Base-by-base conservation (phyloP, 805 yeast genomes). In the Wickerhamomyces pijperi region DNA sequence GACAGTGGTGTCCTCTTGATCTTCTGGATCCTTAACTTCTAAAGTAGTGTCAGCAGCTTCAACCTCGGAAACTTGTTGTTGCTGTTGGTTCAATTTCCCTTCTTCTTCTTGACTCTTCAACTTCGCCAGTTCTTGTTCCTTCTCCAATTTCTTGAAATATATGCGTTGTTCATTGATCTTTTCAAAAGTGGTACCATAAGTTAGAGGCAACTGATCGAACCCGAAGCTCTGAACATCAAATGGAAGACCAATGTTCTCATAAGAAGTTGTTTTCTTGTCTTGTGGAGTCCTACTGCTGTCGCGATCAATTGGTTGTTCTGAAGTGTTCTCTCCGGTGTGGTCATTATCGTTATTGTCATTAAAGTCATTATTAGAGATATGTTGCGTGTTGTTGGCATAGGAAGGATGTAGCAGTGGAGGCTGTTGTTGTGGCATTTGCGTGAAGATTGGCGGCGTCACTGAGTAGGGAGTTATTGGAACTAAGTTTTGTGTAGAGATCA, bases 61-160 rank as follows among this genome's bases (percentile, higher is more conserved):
- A 12, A 11, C 14, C 19, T 16, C n/a, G 17, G n/a, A 15, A 8
- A 8, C 16, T 28, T 28, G 15, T 13, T 28, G 15, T 28, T n/a
- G n/a, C n/a, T n/a, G n/a, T n/a, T n/a, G n/a, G n/a, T n/a, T n/a
- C n/a, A n/a, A n/a, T n/a, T n/a, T n/a, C n/a, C 16, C n/a, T 28
- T 53, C 51, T 12, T 51, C 37, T 12, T 48, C 50, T 29, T 32
- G 31, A 19, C 13, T 20, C 36, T 43, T 35, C 6, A 20, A 25
- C 29, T 33, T 18, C 21, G 36, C 34, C 15, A 17, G 36, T 23
- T 38, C 39, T 13, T 36, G 29, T 18, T 19, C 21, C 16, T 43
- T 17, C 13, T 31, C 33, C 13, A 31, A 31, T 31, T 31, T 12
- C 12, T 13, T 40, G 23, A 40, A 41, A 35, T 41, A 38, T 35